phyloP scores from a whole-genome alignment of 1,139 yeast genomes.

The Oligophagozyma castellii region DNA sequence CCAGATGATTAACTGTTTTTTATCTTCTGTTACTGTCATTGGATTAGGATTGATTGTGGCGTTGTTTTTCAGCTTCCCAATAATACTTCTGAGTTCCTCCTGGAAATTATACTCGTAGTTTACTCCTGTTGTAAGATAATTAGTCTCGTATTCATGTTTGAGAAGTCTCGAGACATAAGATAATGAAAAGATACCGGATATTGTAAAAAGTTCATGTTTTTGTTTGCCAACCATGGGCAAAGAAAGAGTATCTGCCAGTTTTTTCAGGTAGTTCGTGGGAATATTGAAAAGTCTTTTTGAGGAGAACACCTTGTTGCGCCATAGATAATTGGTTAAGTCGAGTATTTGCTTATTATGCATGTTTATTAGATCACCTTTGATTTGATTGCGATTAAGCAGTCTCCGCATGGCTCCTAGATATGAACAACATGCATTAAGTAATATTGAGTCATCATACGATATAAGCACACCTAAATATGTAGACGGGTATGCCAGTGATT shows the following conservation, averaged over 20 bases:
- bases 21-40: no score
- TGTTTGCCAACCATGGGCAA: constrained; percentile 24
- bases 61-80: constrained; percentile 24
- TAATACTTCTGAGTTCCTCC: constrained; percentile 20
- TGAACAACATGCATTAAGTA: constrained; percentile 26
- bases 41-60: constrained; percentile 25
- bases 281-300: constrained; percentile 29
- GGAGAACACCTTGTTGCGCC: constrained; percentile 42
- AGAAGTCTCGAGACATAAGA: constrained; percentile 26
- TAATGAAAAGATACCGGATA: constrained; percentile 45
- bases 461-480: constrained; percentile 6
- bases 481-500: not conserved
- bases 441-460: constrained; percentile 13
- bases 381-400: constrained; percentile 16
- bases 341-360: constrained; percentile 41
- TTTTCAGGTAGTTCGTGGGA: constrained; percentile 26
- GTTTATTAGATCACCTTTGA: constrained; percentile 16
- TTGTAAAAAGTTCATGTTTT: constrained; percentile 32
- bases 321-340: constrained; percentile 46
- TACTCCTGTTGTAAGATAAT: constrained; percentile 1
- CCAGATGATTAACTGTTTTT: no score
- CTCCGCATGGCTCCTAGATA: constrained; percentile 34
- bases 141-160: constrained; percentile 7
- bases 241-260: constrained; percentile 28
- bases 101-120: constrained; percentile 8